Evolutionary conservation across 73 alveolate species (phyloP).

Genomic region (Stentor roeselii): DNA sequence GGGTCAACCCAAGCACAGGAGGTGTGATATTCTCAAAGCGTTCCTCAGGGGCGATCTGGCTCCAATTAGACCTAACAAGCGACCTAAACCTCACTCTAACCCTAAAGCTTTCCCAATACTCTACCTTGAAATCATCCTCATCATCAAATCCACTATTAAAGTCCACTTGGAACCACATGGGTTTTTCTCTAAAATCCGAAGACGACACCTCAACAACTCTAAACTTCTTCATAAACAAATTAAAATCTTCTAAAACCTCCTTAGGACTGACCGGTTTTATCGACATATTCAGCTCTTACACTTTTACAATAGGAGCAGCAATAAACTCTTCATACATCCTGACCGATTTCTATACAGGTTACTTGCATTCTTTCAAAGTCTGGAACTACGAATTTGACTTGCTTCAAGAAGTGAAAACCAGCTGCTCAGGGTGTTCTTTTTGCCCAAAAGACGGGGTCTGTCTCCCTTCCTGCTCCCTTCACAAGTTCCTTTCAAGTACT

Average conservation of each 20-base stretch:
- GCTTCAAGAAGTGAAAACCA: background rate
- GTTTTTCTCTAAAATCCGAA: background rate
- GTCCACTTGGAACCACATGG: background rate
- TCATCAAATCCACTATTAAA: background rate
- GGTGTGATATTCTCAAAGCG: constrained; percentile 9
- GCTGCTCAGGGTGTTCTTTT: background rate
- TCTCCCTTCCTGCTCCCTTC: background rate
- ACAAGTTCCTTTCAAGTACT: background rate
- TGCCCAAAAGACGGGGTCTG: background rate
- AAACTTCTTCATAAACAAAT: background rate
- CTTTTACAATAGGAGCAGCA: background rate
- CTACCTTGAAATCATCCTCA: background rate
- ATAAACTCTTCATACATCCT: background rate
- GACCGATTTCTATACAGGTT: background rate
- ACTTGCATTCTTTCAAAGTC: background rate
- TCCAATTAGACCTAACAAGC: background rate
- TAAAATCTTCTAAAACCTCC: background rate
- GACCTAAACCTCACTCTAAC: background rate
- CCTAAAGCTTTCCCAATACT: background rate
- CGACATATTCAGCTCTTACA: background rate
- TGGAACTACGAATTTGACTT: background rate
- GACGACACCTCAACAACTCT: background rate
- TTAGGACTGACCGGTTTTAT: background rate
- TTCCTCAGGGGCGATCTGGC: background rate
- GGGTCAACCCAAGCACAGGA: background rate